These are phyloP conservation scores for Pleurotus citrinopileatus DNA, from an alignment of 768 basidiomycete genomes.

Conservation along the genomic window DNA sequence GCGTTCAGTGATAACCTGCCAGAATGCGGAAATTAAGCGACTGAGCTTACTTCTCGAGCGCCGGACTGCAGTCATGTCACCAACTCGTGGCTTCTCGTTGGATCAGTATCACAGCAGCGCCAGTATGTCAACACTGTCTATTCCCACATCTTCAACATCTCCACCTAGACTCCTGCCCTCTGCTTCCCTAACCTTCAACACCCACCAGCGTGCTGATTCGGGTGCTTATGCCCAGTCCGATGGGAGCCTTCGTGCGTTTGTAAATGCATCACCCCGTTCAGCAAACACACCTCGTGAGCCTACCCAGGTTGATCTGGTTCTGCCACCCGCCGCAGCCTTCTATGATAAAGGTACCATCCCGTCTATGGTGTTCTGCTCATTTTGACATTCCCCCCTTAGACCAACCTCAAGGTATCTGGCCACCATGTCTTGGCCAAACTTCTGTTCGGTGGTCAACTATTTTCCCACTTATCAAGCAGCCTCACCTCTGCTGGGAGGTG, in stretches of 20 bases:
- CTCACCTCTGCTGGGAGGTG: conserved; percentile 20
- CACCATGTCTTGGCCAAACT: conserved; percentile 20
- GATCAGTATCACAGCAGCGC: neutral
- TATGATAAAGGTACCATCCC: conserved; percentile 17
- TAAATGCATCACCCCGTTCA: conserved; percentile 9
- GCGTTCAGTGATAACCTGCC: neutral
- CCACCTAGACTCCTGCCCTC: neutral
- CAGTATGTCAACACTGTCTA: neutral
- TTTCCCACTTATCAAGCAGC: conserved; percentile 19
- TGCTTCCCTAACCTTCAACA: neutral
- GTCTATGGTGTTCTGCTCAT: neutral
- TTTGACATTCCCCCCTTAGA: conserved; percentile 4
- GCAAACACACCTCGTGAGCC: conserved; percentile 4
- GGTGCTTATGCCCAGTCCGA: conserved; percentile 10
- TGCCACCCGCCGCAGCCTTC: conserved; percentile 20
- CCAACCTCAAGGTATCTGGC: conserved; percentile 12
- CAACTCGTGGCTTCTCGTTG: conserved; percentile 14
- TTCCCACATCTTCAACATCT: neutral
- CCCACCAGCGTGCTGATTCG: neutral
- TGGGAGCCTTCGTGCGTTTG: conserved; percentile 6
- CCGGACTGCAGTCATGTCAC: conserved; percentile 17
- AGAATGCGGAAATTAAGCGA: conserved; percentile 1
- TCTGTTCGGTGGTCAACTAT: conserved; percentile 21
- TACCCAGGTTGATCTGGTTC: conserved; percentile 19
- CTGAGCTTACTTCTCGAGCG: conserved; percentile 10